These are phyloP conservation scores for Penicillium sp. DNA, from an alignment of 2,329 filamentous ascomycete species.

Conservation along the genomic window DNA sequence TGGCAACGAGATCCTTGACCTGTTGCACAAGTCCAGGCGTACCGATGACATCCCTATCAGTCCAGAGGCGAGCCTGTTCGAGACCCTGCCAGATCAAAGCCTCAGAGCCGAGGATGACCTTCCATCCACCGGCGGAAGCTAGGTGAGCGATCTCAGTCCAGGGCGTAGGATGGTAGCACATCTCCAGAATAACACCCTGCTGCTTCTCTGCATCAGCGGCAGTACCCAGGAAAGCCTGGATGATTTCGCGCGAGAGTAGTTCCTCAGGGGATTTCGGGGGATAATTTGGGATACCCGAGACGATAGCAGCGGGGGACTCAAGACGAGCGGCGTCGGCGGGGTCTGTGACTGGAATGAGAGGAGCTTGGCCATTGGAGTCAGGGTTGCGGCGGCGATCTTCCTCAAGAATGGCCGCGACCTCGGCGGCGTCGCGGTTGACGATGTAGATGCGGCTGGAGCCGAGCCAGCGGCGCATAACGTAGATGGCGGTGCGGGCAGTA, in stretches of 20 bases:
- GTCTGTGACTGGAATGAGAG: constrained; percentile 60
- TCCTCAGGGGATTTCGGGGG: constrained; percentile 66
- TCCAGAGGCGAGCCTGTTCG: constrained; percentile 65
- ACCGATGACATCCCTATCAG: constrained; percentile 58
- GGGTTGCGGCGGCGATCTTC: constrained; percentile 61
- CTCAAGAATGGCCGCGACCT: constrained; percentile 65
- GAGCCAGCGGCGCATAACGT: constrained; percentile 70
- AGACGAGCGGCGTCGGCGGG: constrained; percentile 60
- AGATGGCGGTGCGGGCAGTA: constrained; percentile 74
- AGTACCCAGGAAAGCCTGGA: constrained; percentile 38
- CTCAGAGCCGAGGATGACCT: constrained; percentile 73
- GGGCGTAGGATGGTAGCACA: constrained; percentile 77
- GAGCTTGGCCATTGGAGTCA: constrained; percentile 35
- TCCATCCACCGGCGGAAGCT: constrained; percentile 64
- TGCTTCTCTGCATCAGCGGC: constrained; percentile 33
- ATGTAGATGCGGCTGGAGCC: constrained; percentile 69
- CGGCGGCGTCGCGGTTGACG: constrained; percentile 68
- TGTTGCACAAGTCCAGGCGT: constrained; percentile 55
- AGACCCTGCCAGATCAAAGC: constrained; percentile 75
- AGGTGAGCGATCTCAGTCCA: constrained; percentile 66
- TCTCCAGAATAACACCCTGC: constrained; percentile 72
- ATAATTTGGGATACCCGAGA: constrained; percentile 74
- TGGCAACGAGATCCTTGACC: constrained; percentile 56
- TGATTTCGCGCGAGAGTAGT: constrained; percentile 56
- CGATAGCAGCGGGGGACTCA: constrained; percentile 63